Conservation (phyloP, 495 filamentous ascomycete species). For the Letharia columbiana region DNA sequence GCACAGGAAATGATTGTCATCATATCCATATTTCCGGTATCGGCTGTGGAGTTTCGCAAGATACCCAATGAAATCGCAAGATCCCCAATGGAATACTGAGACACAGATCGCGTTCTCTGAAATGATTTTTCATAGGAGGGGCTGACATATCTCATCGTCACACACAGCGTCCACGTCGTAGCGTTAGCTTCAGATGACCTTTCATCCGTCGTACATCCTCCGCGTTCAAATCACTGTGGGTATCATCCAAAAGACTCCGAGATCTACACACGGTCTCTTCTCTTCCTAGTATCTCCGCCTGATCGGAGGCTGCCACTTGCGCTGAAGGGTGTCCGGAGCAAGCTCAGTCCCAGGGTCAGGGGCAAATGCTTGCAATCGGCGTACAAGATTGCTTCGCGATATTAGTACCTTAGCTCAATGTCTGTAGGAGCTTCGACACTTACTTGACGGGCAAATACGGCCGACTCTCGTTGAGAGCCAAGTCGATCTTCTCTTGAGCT, state of each 20-base stretch:
- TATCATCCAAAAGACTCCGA: constrained; percentile 9
- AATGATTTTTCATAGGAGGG: not conserved
- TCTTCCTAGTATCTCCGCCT: constrained; percentile 16
- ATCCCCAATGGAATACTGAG: not conserved
- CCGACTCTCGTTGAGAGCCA: constrained; percentile 45
- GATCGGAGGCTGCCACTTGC: constrained; percentile 19
- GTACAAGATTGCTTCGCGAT: constrained; percentile 20
- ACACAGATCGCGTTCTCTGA: not conserved
- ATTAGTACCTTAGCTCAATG: constrained; percentile 15
- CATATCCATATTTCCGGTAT: not conserved
- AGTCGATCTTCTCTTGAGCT: constrained; percentile 49
- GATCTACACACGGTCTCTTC: not conserved
- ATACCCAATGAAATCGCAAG: constrained; percentile 11
- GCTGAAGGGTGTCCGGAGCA: constrained; percentile 11
- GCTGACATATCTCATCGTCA: not conserved
- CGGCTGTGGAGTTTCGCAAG: constrained; percentile 7
- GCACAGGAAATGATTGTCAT: constrained; percentile 1
- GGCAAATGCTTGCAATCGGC: constrained; percentile 23
- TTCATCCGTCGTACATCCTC: not conserved
- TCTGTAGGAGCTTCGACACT: constrained; percentile 27
- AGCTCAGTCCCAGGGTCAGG: constrained; percentile 10
- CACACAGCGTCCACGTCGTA: not conserved
- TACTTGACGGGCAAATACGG: constrained; percentile 53
- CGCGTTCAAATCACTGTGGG: not conserved
- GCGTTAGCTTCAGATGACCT: not conserved